These are phyloP conservation scores for Ganoderma resinaceum DNA, from an alignment of 1,284 basidiomycete species.

Conservation along the genomic window DNA sequence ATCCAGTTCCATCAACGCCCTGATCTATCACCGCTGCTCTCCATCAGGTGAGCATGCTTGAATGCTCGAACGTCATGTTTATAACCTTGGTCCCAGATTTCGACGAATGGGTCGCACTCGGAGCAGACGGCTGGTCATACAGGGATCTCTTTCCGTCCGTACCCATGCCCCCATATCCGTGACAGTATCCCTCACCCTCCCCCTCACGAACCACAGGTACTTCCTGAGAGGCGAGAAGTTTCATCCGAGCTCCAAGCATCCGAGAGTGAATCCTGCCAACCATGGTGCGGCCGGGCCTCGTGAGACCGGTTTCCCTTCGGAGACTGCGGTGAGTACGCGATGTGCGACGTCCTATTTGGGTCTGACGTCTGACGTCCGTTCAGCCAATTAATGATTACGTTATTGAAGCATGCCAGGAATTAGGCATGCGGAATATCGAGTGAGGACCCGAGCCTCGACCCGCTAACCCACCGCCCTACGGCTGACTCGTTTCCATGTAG, in stretches of 20 bases:
- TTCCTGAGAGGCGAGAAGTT: constrained; percentile 39
- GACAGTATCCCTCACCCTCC: neutral
- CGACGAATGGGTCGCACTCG: constrained; percentile 46
- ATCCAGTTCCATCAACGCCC: constrained; percentile 27
- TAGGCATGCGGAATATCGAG: constrained; percentile 36
- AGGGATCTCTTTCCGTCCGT: constrained; percentile 41
- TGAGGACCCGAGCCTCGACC: constrained; percentile 18
- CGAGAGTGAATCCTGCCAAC: neutral
- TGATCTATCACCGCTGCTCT: constrained; percentile 31
- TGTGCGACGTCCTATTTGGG: too few relatives aligned
- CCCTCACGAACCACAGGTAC: constrained; percentile 33
- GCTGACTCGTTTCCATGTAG: constrained; percentile 23
- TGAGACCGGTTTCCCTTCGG: constrained; percentile 30
- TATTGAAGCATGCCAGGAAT: constrained; percentile 25
- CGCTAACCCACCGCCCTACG: neutral
- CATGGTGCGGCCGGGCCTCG: constrained; percentile 32
- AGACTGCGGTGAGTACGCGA: constrained; percentile 18
- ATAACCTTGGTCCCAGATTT: constrained; percentile 40
- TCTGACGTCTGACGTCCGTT: neutral
- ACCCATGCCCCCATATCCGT: neutral
- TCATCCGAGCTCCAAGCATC: neutral
- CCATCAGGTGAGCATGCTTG: constrained; percentile 22
- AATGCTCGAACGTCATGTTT: neutral
- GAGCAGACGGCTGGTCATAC: constrained; percentile 47
- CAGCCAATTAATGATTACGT: constrained; percentile 27